phyloP scores from a whole-genome alignment of 768 basidiomycete species.

The Russula ochroleuca region DNA sequence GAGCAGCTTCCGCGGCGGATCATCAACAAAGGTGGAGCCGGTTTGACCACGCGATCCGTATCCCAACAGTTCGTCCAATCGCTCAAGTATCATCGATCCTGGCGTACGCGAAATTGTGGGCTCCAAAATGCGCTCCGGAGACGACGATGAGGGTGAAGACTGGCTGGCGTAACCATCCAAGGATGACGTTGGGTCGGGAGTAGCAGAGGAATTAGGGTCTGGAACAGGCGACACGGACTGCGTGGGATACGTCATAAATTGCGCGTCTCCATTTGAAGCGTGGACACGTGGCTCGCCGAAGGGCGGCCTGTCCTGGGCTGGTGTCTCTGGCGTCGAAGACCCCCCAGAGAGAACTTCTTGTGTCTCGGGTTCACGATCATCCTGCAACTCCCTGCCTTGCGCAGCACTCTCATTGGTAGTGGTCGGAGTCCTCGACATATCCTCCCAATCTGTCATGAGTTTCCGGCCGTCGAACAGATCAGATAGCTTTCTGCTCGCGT shows the following conservation, averaged over 20 bases:
- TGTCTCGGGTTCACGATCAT: conserved; percentile 29
- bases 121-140: conserved; percentile 58
- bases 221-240: conserved; percentile 36
- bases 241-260: conserved; percentile 37
- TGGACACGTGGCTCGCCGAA: conserved; percentile 7
- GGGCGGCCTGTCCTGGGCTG: conserved; percentile 10
- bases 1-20: conserved; percentile 82
- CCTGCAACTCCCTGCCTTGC: conserved; percentile 31
- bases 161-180: conserved; percentile 64
- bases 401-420: conserved; percentile 41
- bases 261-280: conserved; percentile 23
- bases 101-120: conserved; percentile 37
- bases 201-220: conserved; percentile 58
- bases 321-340: conserved; percentile 19
- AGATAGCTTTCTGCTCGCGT: conserved; percentile 56
- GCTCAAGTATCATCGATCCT: conserved; percentile 56
- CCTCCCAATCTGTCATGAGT: conserved; percentile 62
- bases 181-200: conserved; percentile 76
- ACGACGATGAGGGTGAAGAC: conserved; percentile 69
- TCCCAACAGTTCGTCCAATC: conserved; percentile 65
- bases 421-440: conserved; percentile 49
- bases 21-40: conserved; percentile 66
- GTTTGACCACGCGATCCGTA: conserved; percentile 52
- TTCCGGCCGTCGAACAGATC: conserved; percentile 58
- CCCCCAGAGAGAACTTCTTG: conserved; percentile 11